Percentiles rank a stretch among this genome's conserved stretches.
Conservation (phyloP, 192 early-diverging fungal species). For the Borealophlyctis nickersoniae region DNA sequence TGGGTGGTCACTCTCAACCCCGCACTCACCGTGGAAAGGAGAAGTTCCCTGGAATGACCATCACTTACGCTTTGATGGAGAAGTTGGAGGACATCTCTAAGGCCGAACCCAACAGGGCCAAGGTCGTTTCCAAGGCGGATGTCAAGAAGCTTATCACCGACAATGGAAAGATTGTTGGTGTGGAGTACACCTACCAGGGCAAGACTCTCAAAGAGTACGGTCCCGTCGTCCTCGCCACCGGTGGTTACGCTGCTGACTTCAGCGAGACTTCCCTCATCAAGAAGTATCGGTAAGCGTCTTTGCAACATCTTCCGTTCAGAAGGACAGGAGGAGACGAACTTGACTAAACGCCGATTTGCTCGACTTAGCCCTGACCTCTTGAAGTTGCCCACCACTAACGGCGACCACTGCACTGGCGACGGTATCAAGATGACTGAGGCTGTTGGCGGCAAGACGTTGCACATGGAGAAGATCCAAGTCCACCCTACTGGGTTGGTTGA, state of each 20-base stretch:
- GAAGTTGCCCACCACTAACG: conserved; percentile 85
- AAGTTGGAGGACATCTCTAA: conserved; percentile 68
- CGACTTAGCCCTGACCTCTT: conserved; percentile 34
- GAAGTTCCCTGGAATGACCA: conserved; percentile 81
- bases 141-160: conserved; percentile 72
- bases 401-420: conserved; percentile 92
- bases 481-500: conserved; percentile 96
- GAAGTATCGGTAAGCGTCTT: conserved; percentile 65
- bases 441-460: conserved; percentile 79
- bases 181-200: conserved; percentile 67
- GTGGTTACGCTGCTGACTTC: conserved; percentile 94
- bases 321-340: too few relatives aligned
- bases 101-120: conserved; percentile 65
- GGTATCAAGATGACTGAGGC: conserved; percentile 84
- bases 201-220: conserved; percentile 61
- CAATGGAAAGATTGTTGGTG: conserved; percentile 71
- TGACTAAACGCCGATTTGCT: too few relatives aligned
- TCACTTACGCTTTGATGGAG: conserved; percentile 87
- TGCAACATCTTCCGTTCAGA: too few relatives aligned
- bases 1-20: conserved; percentile 89
- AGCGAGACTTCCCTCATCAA: conserved; percentile 70
- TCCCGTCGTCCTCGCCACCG: conserved; percentile 87
- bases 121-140: conserved; percentile 79
- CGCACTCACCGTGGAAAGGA: conserved; percentile 87
- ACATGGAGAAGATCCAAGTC: conserved; percentile 96